Conservation (phyloP, 2,329 filamentous ascomycete genomes). For the Alternaria dauci region DNA sequence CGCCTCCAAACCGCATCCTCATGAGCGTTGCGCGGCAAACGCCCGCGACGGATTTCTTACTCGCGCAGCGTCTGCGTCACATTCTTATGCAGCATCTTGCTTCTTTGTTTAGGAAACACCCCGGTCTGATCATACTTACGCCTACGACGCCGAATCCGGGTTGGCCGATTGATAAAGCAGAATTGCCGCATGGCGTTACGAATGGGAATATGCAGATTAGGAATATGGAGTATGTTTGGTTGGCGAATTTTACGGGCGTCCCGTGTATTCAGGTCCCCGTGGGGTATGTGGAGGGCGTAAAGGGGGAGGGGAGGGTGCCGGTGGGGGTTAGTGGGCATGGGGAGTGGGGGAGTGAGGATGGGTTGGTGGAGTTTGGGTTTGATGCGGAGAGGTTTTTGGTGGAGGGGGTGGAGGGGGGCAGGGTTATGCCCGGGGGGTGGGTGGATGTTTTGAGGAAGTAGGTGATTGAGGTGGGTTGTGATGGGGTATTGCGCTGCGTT, state of each 20-base stretch:
- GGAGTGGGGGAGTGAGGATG: conserved; percentile 64
- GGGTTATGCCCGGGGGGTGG: conserved; percentile 48
- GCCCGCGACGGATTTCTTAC: conserved; percentile 73
- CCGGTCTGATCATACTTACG: conserved; percentile 79
- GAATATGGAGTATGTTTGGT: conserved; percentile 85
- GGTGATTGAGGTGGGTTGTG: neutral
- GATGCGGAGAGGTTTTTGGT: conserved; percentile 61
- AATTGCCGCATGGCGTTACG: conserved; percentile 69
- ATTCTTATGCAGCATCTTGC: conserved; percentile 82
- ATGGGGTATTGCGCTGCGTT: neutral
- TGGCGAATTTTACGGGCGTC: conserved; percentile 82
- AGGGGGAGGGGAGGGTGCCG: conserved; percentile 63
- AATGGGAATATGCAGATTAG: conserved; percentile 77
- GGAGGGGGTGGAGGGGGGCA: conserved; percentile 47
- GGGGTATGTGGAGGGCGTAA: conserved; percentile 70
- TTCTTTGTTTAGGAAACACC: conserved; percentile 72
- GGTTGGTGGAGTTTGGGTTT: conserved; percentile 61
- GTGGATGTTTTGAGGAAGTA: conserved; percentile 49
- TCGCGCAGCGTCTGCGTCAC: conserved; percentile 75
- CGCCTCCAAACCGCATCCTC: conserved; percentile 73
- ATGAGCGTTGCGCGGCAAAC: conserved; percentile 71
- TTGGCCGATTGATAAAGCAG: conserved; percentile 74
- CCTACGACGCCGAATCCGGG: conserved; percentile 80
- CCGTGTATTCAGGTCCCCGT: conserved; percentile 79
- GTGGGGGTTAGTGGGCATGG: conserved; percentile 64